Percentiles rank a stretch among this genome's conserved stretches.
phyloP scores from a whole-genome alignment of 306 rosid genomes.

The Ochetophila trinervis region DNA sequence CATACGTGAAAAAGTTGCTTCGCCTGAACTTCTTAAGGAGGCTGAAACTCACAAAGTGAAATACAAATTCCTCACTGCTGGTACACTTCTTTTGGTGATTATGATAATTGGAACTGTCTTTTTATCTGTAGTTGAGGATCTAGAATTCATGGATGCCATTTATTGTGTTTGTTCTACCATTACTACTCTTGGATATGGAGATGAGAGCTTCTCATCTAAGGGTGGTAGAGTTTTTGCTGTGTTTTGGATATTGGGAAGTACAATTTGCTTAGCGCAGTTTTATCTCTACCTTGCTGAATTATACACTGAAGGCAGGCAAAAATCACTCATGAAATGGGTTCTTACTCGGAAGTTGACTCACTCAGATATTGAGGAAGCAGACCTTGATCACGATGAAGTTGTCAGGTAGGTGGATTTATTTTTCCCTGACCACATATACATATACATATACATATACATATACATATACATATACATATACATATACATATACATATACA shows the following conservation, averaged over 20 bases:
- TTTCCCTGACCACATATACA: not conserved
- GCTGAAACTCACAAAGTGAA: constrained; percentile 39
- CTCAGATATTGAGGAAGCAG: constrained; percentile 76
- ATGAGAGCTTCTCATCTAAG: constrained; percentile 65
- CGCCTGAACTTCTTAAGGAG: constrained; percentile 46
- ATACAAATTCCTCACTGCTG: constrained; percentile 52
- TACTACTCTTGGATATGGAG: constrained; percentile 86
- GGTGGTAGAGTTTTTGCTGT: constrained; percentile 68
- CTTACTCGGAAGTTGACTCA: constrained; percentile 47
- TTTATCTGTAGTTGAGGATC: constrained; percentile 46
- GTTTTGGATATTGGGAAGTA: constrained; percentile 77
- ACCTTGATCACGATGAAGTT: constrained; percentile 70
- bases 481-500: not conserved
- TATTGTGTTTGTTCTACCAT: constrained; percentile 83
- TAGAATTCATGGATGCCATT: constrained; percentile 57
- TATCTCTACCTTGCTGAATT: constrained; percentile 73
- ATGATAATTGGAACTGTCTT: constrained; percentile 49
- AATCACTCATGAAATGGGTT: constrained; percentile 46
- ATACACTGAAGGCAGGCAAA: constrained; percentile 64
- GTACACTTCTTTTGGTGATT: constrained; percentile 37
- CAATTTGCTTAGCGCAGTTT: constrained; percentile 71
- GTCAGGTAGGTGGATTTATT: constrained; percentile 47
- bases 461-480: not conserved
- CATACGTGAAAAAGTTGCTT: constrained; percentile 26
- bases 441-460: not conserved